Evolutionary conservation across 1,139 yeast species (phyloP), one percentile per base, ranked within the genome.

Genomic region (Eremothecium gossypii): DNA sequence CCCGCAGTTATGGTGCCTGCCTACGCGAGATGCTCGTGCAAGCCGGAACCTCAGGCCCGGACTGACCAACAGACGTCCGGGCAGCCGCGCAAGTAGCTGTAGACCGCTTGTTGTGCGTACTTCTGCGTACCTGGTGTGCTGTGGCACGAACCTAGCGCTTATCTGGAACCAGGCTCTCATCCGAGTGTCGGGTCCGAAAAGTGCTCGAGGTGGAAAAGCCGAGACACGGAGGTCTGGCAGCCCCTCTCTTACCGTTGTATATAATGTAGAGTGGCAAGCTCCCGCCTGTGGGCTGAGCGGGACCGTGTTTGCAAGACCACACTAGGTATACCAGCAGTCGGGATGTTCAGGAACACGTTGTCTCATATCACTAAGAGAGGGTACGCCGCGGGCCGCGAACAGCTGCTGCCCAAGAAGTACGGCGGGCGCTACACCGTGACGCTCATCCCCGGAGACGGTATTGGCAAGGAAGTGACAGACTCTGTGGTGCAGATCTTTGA

Each of bases 401-500:
- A 78, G 49, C 76, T 76, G 49, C 71, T 82, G 59, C 95, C 95
- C 60, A 84, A 84, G 74, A 84, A 86, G 71, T 87, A 86, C 69
- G 97, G 97, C 56, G 95, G 96, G 51, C 82, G 81, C 65, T 89
- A 77, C 74, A 83, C 89, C 45, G 95, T 87, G 46, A 87, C 96
- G 44, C 74, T 91, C 65, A 83, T 91, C 59, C 97, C 97, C 50
- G 79, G 80, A 59, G 98, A 91, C 65, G 98, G 98, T 77, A 83
- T 89, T 53, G 98, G 98, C 68, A 83, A 82, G 64, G 96, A 91
- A 72, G 85, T 87, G 66, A 83, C 97, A 47, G 93, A 84, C 66
- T 83, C 96, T 31, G 98, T 91, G 50, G 80, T 83, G 68, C 77
- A 86, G 56, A 84, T 91, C 61, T 91, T 89, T 74, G 76, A 80